Percentiles rank a stretch among this genome's conserved stretches.
Evolutionary conservation across 2,329 filamentous ascomycete genomes (phyloP).

Genomic region (Xylaria sp.): DNA sequence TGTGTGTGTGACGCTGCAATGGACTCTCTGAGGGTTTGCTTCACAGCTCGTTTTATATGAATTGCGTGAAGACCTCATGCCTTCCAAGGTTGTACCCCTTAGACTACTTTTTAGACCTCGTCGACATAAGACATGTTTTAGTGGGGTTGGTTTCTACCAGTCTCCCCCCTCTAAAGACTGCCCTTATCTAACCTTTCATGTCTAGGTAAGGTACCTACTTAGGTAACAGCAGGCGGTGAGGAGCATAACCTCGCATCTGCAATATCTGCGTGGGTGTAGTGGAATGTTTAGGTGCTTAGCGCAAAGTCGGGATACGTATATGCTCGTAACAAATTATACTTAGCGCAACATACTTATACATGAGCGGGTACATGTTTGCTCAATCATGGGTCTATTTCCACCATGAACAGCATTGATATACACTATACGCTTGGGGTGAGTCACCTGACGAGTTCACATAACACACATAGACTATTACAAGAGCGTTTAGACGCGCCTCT

Average conservation of each 20-base stretch:
- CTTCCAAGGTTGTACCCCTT: not conserved
- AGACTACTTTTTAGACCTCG: no score
- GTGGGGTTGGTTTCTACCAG: no score
- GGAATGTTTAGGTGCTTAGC: no score
- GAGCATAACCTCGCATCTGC: no score
- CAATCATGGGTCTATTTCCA: not conserved
- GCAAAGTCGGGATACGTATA: not conserved
- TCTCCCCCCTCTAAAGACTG: no score
- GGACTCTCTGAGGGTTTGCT: not conserved
- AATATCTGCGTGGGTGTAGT: no score
- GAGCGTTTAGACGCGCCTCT: not conserved
- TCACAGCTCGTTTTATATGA: not conserved
- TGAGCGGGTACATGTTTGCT: not conserved
- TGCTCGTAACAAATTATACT: not conserved
- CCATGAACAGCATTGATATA: not conserved
- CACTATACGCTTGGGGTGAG: not conserved
- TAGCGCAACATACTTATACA: not conserved
- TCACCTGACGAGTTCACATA: not conserved
- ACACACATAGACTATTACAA: conserved; percentile 15
- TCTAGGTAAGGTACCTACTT: no score
- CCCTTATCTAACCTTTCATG: no score
- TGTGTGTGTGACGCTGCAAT: not conserved
- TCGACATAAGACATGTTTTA: no score
- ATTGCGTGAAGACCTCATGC: not conserved
- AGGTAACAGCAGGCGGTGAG: no score